phyloP scores from a whole-genome alignment of 345 rosid genomes.

The Gossypium ekmanianum region DNA sequence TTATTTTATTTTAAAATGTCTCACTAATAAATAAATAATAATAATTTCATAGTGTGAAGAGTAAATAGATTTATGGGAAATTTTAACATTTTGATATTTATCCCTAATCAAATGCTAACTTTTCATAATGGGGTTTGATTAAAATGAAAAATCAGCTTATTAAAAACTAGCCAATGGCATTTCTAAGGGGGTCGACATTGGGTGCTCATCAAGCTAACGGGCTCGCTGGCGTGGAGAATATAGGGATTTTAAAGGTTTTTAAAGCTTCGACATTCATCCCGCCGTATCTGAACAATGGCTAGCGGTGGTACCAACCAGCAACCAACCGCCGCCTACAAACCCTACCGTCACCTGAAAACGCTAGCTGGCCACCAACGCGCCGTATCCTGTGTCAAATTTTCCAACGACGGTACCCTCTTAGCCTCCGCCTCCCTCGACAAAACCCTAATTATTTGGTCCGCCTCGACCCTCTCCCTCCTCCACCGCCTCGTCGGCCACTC shows the following conservation, averaged over 20 bases:
- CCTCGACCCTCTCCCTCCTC: constrained; percentile 23
- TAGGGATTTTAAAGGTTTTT: not conserved
- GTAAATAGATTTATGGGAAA: too few relatives aligned
- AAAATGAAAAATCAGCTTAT: too few relatives aligned
- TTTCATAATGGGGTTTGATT: too few relatives aligned
- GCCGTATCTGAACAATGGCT: not conserved
- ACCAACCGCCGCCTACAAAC: constrained; percentile 32
- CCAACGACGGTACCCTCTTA: constrained; percentile 77
- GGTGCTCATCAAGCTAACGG: not conserved
- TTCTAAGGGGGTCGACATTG: too few relatives aligned
- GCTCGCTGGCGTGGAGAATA: not conserved
- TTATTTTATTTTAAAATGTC: too few relatives aligned
- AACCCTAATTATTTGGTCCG: constrained; percentile 77
- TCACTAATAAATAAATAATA: too few relatives aligned
- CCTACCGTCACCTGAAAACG: constrained; percentile 62
- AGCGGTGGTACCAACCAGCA: constrained; percentile 11
- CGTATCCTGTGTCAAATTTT: constrained; percentile 87
- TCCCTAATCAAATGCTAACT: too few relatives aligned
- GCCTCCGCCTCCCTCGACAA: constrained; percentile 90
- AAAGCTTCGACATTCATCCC: not conserved
- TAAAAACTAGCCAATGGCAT: too few relatives aligned
- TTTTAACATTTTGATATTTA: too few relatives aligned
- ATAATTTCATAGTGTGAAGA: too few relatives aligned
- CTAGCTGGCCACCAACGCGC: constrained; percentile 61
- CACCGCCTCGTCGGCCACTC: constrained; percentile 36